A percentile compares a stretch with the other conserved stretches of the same genome.
These are phyloP conservation scores for Amanita inopinata DNA, from an alignment of 768 basidiomycete species.

Conservation along the genomic window DNA sequence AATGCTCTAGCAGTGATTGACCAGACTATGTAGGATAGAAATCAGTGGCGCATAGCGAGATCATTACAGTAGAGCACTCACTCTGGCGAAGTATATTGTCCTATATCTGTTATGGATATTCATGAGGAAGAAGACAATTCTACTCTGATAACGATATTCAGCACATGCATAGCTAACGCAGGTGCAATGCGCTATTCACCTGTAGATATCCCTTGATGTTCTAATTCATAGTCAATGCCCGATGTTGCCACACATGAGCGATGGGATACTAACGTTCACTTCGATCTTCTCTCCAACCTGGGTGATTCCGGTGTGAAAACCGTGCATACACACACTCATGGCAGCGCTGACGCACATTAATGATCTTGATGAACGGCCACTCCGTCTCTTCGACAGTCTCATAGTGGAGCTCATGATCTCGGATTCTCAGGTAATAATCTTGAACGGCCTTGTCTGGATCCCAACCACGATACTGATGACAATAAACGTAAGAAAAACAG, in stretches of 20 bases:
- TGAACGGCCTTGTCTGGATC: slow-evolving; percentile 84
- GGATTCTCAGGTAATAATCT: slow-evolving; percentile 88
- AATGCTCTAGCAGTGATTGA: slow-evolving; percentile 97
- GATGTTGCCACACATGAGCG: neutral
- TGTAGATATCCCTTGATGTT: slow-evolving; percentile 86
- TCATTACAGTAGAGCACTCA: slow-evolving; percentile 28
- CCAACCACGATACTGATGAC: slow-evolving; percentile 81
- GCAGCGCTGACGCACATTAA: slow-evolving; percentile 53
- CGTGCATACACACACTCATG: slow-evolving; percentile 3
- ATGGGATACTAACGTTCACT: slow-evolving; percentile 59
- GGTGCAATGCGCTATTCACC: slow-evolving; percentile 25
- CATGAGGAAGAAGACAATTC: slow-evolving; percentile 99
- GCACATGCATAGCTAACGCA: neutral
- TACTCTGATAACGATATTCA: slow-evolving; percentile 43
- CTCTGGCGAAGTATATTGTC: slow-evolving; percentile 94
- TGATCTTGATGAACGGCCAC: slow-evolving; percentile 91
- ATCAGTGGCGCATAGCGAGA: neutral
- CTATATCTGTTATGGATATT: slow-evolving; percentile 94
- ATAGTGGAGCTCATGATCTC: slow-evolving; percentile 79
- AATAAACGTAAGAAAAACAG: neutral
- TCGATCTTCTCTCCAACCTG: slow-evolving; percentile 94
- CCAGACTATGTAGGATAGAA: slow-evolving; percentile 65
- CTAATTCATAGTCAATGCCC: slow-evolving; percentile 24
- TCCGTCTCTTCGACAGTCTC: slow-evolving; percentile 85
- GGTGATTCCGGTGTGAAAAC: slow-evolving; percentile 4